Evolutionary conservation across 495 filamentous ascomycete genomes (phyloP), one percentile per base, ranked within the genome.

Genomic region (Penicillium alfredii): DNA sequence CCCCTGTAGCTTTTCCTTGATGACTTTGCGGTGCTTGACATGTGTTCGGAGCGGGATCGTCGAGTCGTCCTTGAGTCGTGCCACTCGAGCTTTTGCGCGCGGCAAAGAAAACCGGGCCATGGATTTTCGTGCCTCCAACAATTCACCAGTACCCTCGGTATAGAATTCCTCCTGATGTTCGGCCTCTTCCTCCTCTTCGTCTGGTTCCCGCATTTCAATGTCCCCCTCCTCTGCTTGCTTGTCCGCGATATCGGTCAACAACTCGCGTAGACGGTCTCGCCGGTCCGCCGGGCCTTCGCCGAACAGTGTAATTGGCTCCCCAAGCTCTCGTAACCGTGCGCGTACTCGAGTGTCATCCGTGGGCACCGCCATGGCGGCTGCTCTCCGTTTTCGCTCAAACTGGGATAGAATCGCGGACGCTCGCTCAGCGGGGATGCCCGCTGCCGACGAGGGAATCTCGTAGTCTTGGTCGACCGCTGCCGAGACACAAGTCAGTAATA

Each of bases 111-210:
- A 97, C 11, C 74, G 67, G 5, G 92, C 93, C 37, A 99, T 94
- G 6, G 78, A 73, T 53, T 77, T 81, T 30, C 92, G 72, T 4
- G 87, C 86, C 13, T 82, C 70, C 11, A 95, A 66, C 8, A 99
- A 64, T 32, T 84, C 83, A 7, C 75, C 64, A 3, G 73, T 69
- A 0, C 93, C 92, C 33, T 81, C 74, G 1, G 90, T 95, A 55
- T 96, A 99, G 56, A 96, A 97, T 46, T 98, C 92, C 55, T 96
- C 92, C 45, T 95, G 86, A 47, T 88, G 80, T 29, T 88, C 84
- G 4, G 60, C 78, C 35, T 72, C 73, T 19, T 73, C 75, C n/a
- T 69, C 74, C 17, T 58, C 66, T 6, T 53, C 67, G 2, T 49
- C 60, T 27, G 51, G 35, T 4, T 53, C 64, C 37, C 76, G 76